phyloP scores from a whole-genome alignment of 2,329 filamentous ascomycete genomes.

The Decorospora gaudefroyi region DNA sequence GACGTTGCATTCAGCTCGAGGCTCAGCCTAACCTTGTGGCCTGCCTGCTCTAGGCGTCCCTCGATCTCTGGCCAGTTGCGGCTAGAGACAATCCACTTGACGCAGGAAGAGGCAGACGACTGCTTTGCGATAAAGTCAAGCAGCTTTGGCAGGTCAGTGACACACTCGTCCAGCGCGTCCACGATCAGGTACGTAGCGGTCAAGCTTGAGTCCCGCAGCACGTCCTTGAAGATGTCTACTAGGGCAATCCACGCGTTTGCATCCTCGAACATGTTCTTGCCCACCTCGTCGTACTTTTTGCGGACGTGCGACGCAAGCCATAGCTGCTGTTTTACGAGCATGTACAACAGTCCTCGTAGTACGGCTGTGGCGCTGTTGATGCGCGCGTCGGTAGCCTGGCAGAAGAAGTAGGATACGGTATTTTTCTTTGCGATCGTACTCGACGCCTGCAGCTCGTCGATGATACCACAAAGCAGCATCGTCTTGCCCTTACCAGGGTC shows the following conservation, averaged over 20 bases:
- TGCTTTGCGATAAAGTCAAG: too few species aligned
- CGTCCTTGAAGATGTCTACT: slow-evolving; percentile 44
- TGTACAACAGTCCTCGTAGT: slow-evolving; percentile 51
- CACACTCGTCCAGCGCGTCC: slow-evolving; percentile 57
- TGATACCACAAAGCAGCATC: slow-evolving; percentile 38
- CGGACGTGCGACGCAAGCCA: slow-evolving; percentile 43
- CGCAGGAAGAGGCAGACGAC: too few species aligned
- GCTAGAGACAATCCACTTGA: slow-evolving; percentile 44
- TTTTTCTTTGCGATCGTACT: slow-evolving; percentile 3
- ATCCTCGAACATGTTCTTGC: slow-evolving; percentile 49
- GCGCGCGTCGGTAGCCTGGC: slow-evolving; percentile 3
- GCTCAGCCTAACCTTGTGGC: slow-evolving; percentile 28
- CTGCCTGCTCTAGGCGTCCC: slow-evolving; percentile 24
- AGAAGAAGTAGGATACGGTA: slow-evolving; percentile 47
- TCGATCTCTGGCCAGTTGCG: slow-evolving; percentile 50
- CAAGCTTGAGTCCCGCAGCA: slow-evolving; percentile 47
- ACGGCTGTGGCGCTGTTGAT: too few species aligned
- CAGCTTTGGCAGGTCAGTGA: slow-evolving; percentile 1
- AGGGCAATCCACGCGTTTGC: slow-evolving; percentile 48
- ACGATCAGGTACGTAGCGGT: slow-evolving; percentile 47
- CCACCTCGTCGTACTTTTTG: too few species aligned
- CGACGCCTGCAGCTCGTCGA: slow-evolving; percentile 33
- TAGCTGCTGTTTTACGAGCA: slow-evolving; percentile 45
- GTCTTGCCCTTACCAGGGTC: slow-evolving; percentile 39
- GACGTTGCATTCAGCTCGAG: slow-evolving; percentile 44